Percentiles rank a stretch among this genome's conserved stretches.
Conservation (phyloP, 495 filamentous ascomycete genomes). For the Aspergillus wentii region DNA sequence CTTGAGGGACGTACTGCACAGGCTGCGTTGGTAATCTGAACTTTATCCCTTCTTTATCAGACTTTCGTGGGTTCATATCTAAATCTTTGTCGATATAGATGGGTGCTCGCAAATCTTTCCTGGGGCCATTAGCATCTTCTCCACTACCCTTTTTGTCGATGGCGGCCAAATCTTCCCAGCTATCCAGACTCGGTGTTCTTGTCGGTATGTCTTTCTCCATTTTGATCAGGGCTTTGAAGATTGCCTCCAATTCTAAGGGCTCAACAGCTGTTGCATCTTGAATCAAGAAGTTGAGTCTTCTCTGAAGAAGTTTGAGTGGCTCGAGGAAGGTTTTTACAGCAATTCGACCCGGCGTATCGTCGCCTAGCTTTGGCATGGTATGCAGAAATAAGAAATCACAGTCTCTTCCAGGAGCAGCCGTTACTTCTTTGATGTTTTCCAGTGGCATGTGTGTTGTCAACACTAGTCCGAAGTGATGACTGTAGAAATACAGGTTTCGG, state of each 20-base stretch:
- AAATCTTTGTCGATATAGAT: slow-evolving; percentile 61
- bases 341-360: slow-evolving; percentile 62
- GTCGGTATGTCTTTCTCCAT: slow-evolving; percentile 61
- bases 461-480: slow-evolving; percentile 87
- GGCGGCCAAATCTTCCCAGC: slow-evolving; percentile 86
- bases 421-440: slow-evolving; percentile 78
- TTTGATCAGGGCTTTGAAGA: slow-evolving; percentile 59
- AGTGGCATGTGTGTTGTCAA: slow-evolving; percentile 72
- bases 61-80: slow-evolving; percentile 41
- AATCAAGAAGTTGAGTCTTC: slow-evolving; percentile 77
- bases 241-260: slow-evolving; percentile 55
- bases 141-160: slow-evolving; percentile 38
- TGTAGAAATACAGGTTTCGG: slow-evolving; percentile 89
- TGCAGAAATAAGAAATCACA: slow-evolving; percentile 94
- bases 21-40: slow-evolving; percentile 81
- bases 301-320: slow-evolving; percentile 73
- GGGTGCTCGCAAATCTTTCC: slow-evolving; percentile 51
- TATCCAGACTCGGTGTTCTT: slow-evolving; percentile 71
- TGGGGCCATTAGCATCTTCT: slow-evolving; percentile 24
- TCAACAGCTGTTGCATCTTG: slow-evolving; percentile 66
- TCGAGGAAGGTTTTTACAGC: slow-evolving; percentile 92
- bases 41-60: slow-evolving; percentile 56
- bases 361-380: slow-evolving; percentile 56
- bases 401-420: slow-evolving; percentile 80
- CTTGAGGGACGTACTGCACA: slow-evolving; percentile 76